Evolutionary conservation across 352 stramenopile species (phyloP).

Genomic region (Phytophthora tentaculata): DNA sequence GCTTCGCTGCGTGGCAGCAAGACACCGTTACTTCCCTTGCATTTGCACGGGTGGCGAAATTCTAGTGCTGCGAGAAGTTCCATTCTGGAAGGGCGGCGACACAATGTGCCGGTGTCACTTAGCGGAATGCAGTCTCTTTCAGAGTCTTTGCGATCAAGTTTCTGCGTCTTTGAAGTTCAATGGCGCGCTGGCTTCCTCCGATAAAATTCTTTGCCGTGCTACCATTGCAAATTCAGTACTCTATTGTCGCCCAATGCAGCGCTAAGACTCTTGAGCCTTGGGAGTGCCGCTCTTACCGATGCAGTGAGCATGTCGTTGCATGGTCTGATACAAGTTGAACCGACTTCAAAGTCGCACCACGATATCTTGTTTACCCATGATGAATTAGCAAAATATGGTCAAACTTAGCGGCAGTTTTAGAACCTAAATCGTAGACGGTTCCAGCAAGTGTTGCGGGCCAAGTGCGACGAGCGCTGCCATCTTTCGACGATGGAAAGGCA

Average conservation of each 20-base stretch:
- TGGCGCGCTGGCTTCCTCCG: constrained; percentile 9
- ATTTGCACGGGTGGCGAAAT: neutral
- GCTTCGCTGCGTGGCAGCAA: neutral
- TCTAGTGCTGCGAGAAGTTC: neutral
- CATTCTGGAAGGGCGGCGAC: neutral
- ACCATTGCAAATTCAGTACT: neutral
- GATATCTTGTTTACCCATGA: constrained; percentile 15
- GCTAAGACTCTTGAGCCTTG: too few relatives aligned
- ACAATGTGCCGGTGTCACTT: neutral
- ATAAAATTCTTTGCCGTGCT: neutral
- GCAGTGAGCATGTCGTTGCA: too few relatives aligned
- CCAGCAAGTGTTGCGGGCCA: too few relatives aligned
- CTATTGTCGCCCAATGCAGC: too few relatives aligned
- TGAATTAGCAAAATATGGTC: constrained; percentile 30
- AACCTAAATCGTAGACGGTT: constrained; percentile 19
- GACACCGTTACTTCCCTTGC: neutral
- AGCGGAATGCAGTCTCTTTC: neutral
- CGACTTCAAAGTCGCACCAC: neutral
- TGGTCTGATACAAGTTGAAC: neutral
- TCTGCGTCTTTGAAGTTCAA: constrained; percentile 34
- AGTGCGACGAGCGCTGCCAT: neutral
- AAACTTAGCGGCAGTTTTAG: constrained; percentile 21
- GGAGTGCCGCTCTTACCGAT: too few relatives aligned
- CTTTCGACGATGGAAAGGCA: constrained; percentile 19
- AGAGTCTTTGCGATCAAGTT: neutral